A percentile compares a stretch with the other conserved stretches of the same genome.
phyloP scores from a whole-genome alignment of 768 basidiomycete genomes.

The Hortiboletus campestris region DNA sequence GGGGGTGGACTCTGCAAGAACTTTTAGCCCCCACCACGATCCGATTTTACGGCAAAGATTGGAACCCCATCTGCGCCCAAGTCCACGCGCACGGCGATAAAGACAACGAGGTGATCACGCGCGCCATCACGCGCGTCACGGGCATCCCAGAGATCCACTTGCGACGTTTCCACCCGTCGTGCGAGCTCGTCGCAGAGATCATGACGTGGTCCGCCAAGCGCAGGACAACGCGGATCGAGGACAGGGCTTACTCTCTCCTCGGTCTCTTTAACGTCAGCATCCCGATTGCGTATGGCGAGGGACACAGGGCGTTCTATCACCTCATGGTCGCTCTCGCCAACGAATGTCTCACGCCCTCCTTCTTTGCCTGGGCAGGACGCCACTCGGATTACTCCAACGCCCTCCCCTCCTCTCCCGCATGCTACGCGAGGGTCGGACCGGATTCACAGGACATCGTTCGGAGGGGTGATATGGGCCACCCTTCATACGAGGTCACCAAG shows the following conservation, averaged over 20 bases:
- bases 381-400: slow-evolving; percentile 7
- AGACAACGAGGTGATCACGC: neutral
- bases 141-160: neutral
- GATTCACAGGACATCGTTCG: neutral
- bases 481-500: slow-evolving; percentile 14
- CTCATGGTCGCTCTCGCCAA: slow-evolving; percentile 13
- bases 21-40: slow-evolving; percentile 8
- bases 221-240: slow-evolving; percentile 9
- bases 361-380: slow-evolving; percentile 15
- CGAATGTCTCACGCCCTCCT: slow-evolving; percentile 3
- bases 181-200: slow-evolving; percentile 4
- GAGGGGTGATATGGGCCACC: neutral
- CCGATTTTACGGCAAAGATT: slow-evolving; percentile 14
- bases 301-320: slow-evolving; percentile 8
- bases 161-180: neutral
- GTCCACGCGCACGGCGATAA: slow-evolving; percentile 1
- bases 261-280: slow-evolving; percentile 10
- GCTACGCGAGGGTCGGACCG: neutral
- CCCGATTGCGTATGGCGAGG: slow-evolving; percentile 10
- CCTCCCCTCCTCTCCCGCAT: slow-evolving; percentile 10
- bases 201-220: slow-evolving; percentile 10
- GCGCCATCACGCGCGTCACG: slow-evolving; percentile 3
- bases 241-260: slow-evolving; percentile 10
- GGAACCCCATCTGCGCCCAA: slow-evolving; percentile 7
- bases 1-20: slow-evolving; percentile 17